Conservation (phyloP, 1,139 yeast species). For the Suhomyces bokatorum region DNA sequence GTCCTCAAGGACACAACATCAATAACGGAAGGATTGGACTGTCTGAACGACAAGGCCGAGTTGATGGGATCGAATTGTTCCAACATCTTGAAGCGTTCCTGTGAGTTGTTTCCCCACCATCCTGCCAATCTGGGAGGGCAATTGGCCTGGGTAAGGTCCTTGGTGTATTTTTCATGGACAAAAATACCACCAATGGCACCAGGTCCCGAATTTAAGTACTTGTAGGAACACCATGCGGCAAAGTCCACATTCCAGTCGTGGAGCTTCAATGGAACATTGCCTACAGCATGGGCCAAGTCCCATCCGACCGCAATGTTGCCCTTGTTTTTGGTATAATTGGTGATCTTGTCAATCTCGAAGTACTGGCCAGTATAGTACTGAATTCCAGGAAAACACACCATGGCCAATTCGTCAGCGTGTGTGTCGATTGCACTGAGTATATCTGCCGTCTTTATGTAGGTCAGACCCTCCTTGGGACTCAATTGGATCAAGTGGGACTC, state of each 20-base stretch:
- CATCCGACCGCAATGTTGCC: slow-evolving; percentile 73
- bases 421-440: slow-evolving; percentile 58
- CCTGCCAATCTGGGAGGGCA: slow-evolving; percentile 79
- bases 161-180: slow-evolving; percentile 58
- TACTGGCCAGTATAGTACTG: slow-evolving; percentile 92
- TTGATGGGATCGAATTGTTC: slow-evolving; percentile 76
- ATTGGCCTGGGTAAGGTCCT: slow-evolving; percentile 29
- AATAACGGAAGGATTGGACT: slow-evolving; percentile 88
- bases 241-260: slow-evolving; percentile 93
- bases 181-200: slow-evolving; percentile 88
- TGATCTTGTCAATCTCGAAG: slow-evolving; percentile 71
- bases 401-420: slow-evolving; percentile 63
- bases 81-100: slow-evolving; percentile 74
- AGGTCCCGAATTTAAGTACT: slow-evolving; percentile 88
- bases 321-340: slow-evolving; percentile 51
- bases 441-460: slow-evolving; percentile 60
- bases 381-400: slow-evolving; percentile 82
- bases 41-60: slow-evolving; percentile 85
- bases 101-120: slow-evolving; percentile 92
- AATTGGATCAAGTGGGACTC: slow-evolving; percentile 66
- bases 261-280: slow-evolving; percentile 72
- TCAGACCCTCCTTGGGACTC: slow-evolving; percentile 56
- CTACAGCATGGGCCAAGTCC: slow-evolving; percentile 96
- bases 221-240: slow-evolving; percentile 94
- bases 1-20: slow-evolving; percentile 73